Base-by-base conservation (phyloP, 768 basidiomycete species). In the Termitomyces bulborhizus region DNA sequence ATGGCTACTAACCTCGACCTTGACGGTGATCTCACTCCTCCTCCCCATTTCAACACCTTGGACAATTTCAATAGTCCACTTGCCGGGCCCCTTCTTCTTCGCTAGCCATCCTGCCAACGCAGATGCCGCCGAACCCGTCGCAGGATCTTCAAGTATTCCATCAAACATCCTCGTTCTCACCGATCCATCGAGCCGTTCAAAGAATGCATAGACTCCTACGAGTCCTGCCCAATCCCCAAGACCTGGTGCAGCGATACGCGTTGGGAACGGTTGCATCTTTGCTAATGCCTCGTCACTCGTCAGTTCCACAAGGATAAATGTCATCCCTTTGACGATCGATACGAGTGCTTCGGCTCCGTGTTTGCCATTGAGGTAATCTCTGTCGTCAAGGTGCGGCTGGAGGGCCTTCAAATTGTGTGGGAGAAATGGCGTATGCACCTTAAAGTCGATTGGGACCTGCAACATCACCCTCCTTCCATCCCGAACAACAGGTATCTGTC, bases 31-130 rank as follows among this genome's bases (percentile, higher is more conserved):
- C 12, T 76, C 73, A 51, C 76, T 75, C 54, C 62, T 69, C 57
- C 75, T 61, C 2, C 76, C 76, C 68, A 79, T 76, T 57, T 79
- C 76, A 1, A 76, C 71, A 0, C 77, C 76, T 55, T 78, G 77
- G 7, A 72, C 54, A 52, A 79, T 68, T 7, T 71, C 61, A 46
- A 76, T 63, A 51, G 43, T 62, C 64, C 72, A 74, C n/a, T 42
- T 64, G 1, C 75, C 75, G 5, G 59, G 59, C 1, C 75, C 75
- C 26, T 68, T 72, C 44, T 63, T 64, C 55, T 60, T 62, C 6
- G 65, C 75, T 32, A 78, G 63, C 66, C 69, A 76, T 36, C 75
- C 75, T 7, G 63, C 70, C 12, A 79, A 65, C 32, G 76, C 73
- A 32, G 73, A 73, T 11, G 75, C 76, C 8, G 76, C 77, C 0